Base-by-base conservation (phyloP, 1,284 basidiomycete species). In the Cryptococcus depauperatus region DNA sequence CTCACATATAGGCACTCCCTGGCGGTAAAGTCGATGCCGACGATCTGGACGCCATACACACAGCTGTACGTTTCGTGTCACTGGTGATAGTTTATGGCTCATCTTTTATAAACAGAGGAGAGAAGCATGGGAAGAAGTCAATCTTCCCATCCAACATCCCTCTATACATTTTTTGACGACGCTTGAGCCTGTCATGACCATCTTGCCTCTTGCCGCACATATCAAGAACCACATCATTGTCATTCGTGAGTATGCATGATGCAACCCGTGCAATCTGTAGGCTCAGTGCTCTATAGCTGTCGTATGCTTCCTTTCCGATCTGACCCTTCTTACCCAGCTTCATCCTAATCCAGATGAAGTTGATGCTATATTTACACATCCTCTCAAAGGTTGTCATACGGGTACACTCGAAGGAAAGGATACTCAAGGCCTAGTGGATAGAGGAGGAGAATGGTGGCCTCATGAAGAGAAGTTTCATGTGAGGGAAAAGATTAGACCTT, bases 71-170 rank as follows among this genome's bases (percentile, higher is more conserved):
- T 57, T 25, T 16, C 14, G 8, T 25, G 21, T n/a, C n/a, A n/a
- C n/a, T n/a, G n/a, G n/a, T n/a, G n/a, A n/a, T n/a, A n/a, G n/a
- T n/a, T n/a, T n/a, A n/a, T n/a, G n/a, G n/a, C n/a, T n/a, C n/a
- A n/a, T n/a, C n/a, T n/a, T n/a, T n/a, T n/a, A n/a, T 10, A 5
- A 2, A 34, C 57, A 89, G 85, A 76, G 77, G 37, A 76, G 87
- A 50, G 87, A 91, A 70, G 88, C 87, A 0, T 66, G 79, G 51
- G 87, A 91, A 69, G 88, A 91, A 71, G 82, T 88, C 13, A 78
- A 69, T 1, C 73, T 91, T 1, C 82, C 85, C 0, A 61, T 79
- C 6, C 50, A 73, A 44, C 77, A 76, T 35, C 75, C 79, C 0
- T 63, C 77, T 42, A 69, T 88, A 9, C 76, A 83, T 61, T 74